Conservation (phyloP, 257 asterid species). For the Phtheirospermum japonicum region DNA sequence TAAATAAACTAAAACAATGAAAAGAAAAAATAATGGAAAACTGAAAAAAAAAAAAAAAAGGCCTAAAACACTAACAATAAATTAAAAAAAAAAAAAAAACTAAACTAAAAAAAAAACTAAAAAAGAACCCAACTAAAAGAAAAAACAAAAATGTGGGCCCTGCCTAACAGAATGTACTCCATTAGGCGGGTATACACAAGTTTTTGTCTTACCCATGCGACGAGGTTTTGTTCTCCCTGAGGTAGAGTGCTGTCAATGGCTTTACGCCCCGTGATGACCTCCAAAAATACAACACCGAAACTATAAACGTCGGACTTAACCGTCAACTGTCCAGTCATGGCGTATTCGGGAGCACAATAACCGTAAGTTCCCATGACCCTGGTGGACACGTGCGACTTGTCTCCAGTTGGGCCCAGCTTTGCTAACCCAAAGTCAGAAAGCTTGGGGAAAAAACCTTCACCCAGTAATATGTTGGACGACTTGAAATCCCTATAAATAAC, state of each 20-base stretch:
- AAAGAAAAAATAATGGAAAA: too few species aligned
- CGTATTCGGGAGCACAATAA: slow-evolving; percentile 98
- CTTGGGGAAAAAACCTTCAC: slow-evolving; percentile 75
- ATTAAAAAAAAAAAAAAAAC: too few species aligned
- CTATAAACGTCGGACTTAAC: slow-evolving; percentile 98
- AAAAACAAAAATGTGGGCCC: too few species aligned
- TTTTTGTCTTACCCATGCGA: slow-evolving; percentile 67
- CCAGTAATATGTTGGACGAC: slow-evolving; percentile 94
- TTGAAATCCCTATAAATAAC: slow-evolving; percentile 95
- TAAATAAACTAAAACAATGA: too few species aligned
- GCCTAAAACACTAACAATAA: too few species aligned
- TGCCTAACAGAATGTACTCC: too few species aligned
- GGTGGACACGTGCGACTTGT: slow-evolving; percentile 96
- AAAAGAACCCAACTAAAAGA: too few species aligned
- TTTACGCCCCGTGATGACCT: slow-evolving; percentile 97
- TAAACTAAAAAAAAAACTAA: too few species aligned
- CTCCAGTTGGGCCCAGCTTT: slow-evolving; percentile 99
- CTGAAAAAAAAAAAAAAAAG: too few species aligned
- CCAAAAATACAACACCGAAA: slow-evolving; percentile 92
- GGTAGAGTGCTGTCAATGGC: slow-evolving; percentile 83
- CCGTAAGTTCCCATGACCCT: slow-evolving; percentile 99
- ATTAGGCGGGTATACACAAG: not conserved
- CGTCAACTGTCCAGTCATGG: slow-evolving; percentile 96
- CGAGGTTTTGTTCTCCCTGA: slow-evolving; percentile 93
- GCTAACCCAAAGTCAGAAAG: slow-evolving; percentile 97